A percentile compares a stretch with the other conserved stretches of the same genome.
Conservation (phyloP, 768 basidiomycete genomes). For the Calocybe gangraenosa region DNA sequence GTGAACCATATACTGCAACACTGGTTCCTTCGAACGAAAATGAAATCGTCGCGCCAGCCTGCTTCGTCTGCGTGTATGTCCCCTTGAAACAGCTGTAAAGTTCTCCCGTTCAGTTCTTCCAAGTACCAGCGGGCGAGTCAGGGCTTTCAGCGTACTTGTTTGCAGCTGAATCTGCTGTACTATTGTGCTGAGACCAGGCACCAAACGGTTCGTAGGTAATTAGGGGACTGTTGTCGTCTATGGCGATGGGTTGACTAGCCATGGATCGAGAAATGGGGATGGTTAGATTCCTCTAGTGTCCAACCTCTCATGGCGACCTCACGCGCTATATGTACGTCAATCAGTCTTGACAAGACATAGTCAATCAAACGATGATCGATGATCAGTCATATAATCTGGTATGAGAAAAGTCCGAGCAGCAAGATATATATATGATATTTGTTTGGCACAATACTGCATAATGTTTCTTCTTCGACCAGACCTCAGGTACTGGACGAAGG, state of each 20-base stretch:
- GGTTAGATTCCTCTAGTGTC: background rate
- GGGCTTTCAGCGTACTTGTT: background rate
- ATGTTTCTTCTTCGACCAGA: too few species aligned
- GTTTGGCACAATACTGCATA: too few species aligned
- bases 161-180: background rate
- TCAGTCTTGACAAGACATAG: too few species aligned
- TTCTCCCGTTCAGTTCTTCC: background rate
- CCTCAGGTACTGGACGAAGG: too few species aligned
- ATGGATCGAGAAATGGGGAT: background rate
- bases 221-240: slow-evolving; percentile 6
- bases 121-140: background rate
- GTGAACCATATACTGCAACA: background rate
- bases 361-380: background rate
- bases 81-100: background rate
- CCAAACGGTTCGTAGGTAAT: background rate
- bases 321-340: too few species aligned
- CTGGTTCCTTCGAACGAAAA: background rate
- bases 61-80: slow-evolving; percentile 1
- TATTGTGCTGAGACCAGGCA: background rate
- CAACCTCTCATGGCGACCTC: too few species aligned
- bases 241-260: background rate
- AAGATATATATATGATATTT: too few species aligned
- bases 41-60: background rate
- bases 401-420: too few species aligned
- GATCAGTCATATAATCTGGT: background rate